Conservation (phyloP, 2,329 filamentous ascomycete genomes). For the Nemania diffusa region DNA sequence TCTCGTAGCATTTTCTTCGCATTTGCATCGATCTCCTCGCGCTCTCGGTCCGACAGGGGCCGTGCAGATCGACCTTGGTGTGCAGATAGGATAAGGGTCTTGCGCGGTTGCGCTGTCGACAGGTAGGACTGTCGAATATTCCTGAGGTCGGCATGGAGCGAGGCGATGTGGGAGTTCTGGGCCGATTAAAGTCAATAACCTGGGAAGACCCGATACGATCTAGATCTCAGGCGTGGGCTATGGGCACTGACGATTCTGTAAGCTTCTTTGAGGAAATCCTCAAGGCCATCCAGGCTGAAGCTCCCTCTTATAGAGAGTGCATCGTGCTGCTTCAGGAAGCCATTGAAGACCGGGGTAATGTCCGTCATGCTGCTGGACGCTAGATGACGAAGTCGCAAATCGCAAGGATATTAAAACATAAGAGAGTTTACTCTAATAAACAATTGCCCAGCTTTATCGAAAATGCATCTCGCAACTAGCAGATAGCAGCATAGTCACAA, state of each 20-base stretch:
- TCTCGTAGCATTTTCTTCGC: conserved; percentile 87
- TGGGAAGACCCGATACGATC: background rate
- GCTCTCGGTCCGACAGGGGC: conserved; percentile 80
- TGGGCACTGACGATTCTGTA: conserved; percentile 79
- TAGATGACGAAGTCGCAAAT: conserved; percentile 48
- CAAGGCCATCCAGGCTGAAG: conserved; percentile 66
- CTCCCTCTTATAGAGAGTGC: conserved; percentile 58
- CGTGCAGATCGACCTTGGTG: conserved; percentile 58
- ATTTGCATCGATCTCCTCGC: conserved; percentile 87
- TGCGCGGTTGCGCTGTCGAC: conserved; percentile 76
- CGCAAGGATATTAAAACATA: background rate
- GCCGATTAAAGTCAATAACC: conserved; percentile 31
- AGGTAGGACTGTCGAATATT: conserved; percentile 91
- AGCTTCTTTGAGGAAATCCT: conserved; percentile 93
- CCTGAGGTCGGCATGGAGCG: conserved; percentile 81
- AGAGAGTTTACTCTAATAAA: background rate
- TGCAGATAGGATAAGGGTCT: conserved; percentile 59
- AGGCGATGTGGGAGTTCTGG: conserved; percentile 82
- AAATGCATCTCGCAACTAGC: background rate
- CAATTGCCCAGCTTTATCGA: background rate
- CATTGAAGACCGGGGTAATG: conserved; percentile 75
- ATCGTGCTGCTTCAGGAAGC: conserved; percentile 70
- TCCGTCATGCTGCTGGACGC: conserved; percentile 68
- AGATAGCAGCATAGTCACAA: background rate
- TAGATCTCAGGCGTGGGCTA: background rate